Evolutionary conservation across 192 early-diverging fungal genomes (phyloP).

Genomic region (Entophlyctis luteolus): DNA sequence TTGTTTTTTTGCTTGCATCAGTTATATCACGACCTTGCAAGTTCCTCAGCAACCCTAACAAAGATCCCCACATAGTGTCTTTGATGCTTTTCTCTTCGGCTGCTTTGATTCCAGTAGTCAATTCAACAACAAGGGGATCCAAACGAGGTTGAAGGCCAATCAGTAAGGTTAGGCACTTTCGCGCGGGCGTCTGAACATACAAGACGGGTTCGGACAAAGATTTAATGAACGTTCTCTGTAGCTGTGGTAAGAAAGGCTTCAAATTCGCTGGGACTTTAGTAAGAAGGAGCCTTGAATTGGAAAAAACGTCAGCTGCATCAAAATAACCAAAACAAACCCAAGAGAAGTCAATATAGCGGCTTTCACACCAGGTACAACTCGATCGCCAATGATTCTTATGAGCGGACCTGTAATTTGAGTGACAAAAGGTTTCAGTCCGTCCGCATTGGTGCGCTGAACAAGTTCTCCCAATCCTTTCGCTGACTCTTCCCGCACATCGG

Average conservation of each 20-base stretch:
- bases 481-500: constrained; percentile 79
- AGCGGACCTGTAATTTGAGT: constrained; percentile 95
- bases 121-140: constrained; percentile 74
- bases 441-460: constrained; percentile 64
- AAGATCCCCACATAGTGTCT: constrained; percentile 67
- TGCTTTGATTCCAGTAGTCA: constrained; percentile 63
- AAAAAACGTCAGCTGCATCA: constrained; percentile 16
- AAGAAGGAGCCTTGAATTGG: constrained; percentile 57
- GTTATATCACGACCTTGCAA: constrained; percentile 55
- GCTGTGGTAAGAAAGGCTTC: constrained; percentile 96
- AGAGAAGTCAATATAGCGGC: constrained; percentile 86
- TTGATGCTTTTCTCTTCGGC: constrained; percentile 59
- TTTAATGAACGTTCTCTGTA: constrained; percentile 95
- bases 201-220: constrained; percentile 71
- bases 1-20: constrained; percentile 54
- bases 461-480: constrained; percentile 82
- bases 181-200: constrained; percentile 77
- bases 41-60: constrained; percentile 64
- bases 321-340: constrained; percentile 37
- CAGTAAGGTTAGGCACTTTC: constrained; percentile 66
- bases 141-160: constrained; percentile 70
- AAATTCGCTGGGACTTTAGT: constrained; percentile 80
- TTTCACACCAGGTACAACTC: constrained; percentile 87
- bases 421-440: constrained; percentile 81
- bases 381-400: constrained; percentile 96